These are phyloP conservation scores for Penicillium atrosanguineum DNA, from an alignment of 495 filamentous ascomycete species.

Conservation along the genomic window DNA sequence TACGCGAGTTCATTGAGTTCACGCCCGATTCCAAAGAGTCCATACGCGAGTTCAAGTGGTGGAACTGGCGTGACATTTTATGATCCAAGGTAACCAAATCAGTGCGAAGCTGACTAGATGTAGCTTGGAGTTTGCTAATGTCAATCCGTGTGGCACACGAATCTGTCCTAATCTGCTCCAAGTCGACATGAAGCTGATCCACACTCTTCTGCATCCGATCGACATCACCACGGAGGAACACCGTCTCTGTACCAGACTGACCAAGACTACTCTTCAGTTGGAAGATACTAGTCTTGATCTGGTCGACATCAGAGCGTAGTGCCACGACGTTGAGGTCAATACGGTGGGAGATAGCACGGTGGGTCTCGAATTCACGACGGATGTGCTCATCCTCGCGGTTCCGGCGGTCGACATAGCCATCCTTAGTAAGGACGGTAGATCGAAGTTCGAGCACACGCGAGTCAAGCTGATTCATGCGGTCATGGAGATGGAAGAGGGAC, in stretches of 20 bases:
- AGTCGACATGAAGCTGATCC: constrained; percentile 35
- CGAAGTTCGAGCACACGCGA: constrained; percentile 39
- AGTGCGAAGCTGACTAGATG: constrained; percentile 37
- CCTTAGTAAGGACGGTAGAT: constrained; percentile 37
- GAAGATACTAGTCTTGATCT: constrained; percentile 36
- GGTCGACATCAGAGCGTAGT: constrained; percentile 37
- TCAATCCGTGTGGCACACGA: constrained; percentile 36
- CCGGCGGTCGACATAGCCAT: constrained; percentile 40
- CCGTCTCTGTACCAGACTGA: constrained; percentile 37
- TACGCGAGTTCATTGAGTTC: constrained; percentile 8
- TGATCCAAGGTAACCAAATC: constrained; percentile 35
- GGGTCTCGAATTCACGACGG: constrained; percentile 40
- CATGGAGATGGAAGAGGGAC: constrained; percentile 33
- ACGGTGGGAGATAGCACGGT: constrained; percentile 34
- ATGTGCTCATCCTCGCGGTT: constrained; percentile 45
- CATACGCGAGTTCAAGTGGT: constrained; percentile 15
- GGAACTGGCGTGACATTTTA: constrained; percentile 31
- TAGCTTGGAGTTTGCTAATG: constrained; percentile 38
- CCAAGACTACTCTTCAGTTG: constrained; percentile 35
- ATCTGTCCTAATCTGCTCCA: constrained; percentile 34
- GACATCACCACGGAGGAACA: constrained; percentile 38
- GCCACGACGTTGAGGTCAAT: constrained; percentile 42
- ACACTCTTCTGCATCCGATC: constrained; percentile 41
- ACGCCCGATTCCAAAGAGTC: too few relatives aligned
- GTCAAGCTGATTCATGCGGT: constrained; percentile 40